Evolutionary conservation across 768 basidiomycete species (phyloP).

Genomic region (Rhizopogon vinicolor): DNA sequence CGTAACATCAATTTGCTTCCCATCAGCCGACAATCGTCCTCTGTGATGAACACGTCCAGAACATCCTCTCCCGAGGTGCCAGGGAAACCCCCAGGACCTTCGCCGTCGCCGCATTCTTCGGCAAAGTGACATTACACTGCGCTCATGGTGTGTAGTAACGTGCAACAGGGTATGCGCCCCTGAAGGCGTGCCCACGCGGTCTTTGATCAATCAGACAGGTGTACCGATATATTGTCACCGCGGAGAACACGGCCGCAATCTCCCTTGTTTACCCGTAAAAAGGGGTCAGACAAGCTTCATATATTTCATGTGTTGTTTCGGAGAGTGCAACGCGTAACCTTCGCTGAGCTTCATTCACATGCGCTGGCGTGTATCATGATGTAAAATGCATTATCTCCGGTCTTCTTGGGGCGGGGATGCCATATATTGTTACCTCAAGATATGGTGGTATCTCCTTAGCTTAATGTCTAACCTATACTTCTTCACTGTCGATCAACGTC

Average conservation of each 20-base stretch:
- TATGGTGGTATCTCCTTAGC: conserved; percentile 25
- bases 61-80: background rate
- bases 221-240: background rate
- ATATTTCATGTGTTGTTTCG: background rate
- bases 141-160: background rate
- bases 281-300: background rate
- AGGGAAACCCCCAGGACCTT: background rate
- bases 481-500: conserved; percentile 26
- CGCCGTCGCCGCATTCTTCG: conserved; percentile 1
- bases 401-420: background rate
- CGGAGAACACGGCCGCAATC: background rate
- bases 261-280: background rate
- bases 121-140: background rate
- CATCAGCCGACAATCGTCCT: background rate
- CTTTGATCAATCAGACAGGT: background rate
- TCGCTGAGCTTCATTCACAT: conserved; percentile 1
- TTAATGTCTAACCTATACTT: background rate
- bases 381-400: conserved; percentile 2
- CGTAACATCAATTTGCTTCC: background rate
- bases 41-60: background rate
- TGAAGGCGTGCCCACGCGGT: background rate
- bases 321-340: background rate
- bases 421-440: background rate
- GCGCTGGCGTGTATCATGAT: background rate
- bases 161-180: conserved; percentile 2